Evolutionary conservation across 805 yeast genomes (phyloP).

Genomic region (Danielia oregonensis): DNA sequence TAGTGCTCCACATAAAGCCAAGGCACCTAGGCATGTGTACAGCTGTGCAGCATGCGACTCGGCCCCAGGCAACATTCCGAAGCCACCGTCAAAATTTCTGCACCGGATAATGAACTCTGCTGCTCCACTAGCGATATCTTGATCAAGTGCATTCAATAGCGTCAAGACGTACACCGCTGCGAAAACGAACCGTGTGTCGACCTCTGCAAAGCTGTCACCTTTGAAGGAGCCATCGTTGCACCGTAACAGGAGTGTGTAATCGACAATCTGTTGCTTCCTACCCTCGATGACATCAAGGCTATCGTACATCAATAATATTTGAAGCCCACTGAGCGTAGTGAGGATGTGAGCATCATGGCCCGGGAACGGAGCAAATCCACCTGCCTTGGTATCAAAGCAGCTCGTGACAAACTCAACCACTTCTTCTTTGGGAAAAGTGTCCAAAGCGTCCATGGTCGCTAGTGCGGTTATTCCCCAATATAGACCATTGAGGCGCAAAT

Average conservation of each 20-base stretch:
- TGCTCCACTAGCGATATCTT: constrained; percentile 56
- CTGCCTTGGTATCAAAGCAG: constrained; percentile 57
- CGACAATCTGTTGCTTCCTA: constrained; percentile 20
- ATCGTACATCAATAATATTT: constrained; percentile 61
- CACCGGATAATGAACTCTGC: constrained; percentile 63
- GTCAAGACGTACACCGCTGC: constrained; percentile 73
- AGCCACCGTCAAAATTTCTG: constrained; percentile 93
- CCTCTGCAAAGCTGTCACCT: constrained; percentile 90
- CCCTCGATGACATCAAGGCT: constrained; percentile 43
- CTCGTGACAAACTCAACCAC: constrained; percentile 64
- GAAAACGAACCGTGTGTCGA: constrained; percentile 88
- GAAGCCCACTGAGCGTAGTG: constrained; percentile 83
- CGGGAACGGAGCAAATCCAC: constrained; percentile 91
- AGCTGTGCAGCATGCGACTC: constrained; percentile 94
- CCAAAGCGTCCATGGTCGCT: constrained; percentile 50
- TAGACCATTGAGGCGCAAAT: constrained; percentile 82
- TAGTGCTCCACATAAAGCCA: constrained; percentile 39
- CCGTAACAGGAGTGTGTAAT: constrained; percentile 42
- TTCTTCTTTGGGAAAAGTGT: constrained; percentile 55
- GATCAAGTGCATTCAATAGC: constrained; percentile 60
- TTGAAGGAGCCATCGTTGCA: constrained; percentile 67
- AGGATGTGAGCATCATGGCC: constrained; percentile 84
- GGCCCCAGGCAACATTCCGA: constrained; percentile 90
- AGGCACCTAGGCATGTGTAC: constrained; percentile 78
- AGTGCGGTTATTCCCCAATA: constrained; percentile 93